Conservation (phyloP, 805 yeast genomes). For the Lipomyces yamadae region DNA sequence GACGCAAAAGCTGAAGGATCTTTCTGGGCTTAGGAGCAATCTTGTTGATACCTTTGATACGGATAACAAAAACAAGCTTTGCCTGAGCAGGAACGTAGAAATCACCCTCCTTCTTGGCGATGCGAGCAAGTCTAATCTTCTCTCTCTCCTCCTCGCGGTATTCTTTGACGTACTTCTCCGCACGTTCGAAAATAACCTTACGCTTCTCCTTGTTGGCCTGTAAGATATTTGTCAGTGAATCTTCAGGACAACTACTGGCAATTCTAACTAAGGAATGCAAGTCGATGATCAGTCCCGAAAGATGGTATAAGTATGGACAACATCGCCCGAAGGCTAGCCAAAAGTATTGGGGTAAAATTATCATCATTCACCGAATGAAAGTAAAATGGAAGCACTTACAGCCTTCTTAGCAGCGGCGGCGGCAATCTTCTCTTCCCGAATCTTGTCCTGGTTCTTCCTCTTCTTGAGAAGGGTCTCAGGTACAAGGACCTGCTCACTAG, state of each 20-base stretch:
- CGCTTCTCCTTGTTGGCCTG: constrained; percentile 55
- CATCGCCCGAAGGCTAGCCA: constrained; percentile 54
- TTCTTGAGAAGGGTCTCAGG: constrained; percentile 61
- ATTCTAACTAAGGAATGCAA: neutral
- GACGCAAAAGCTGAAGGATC: constrained; percentile 76
- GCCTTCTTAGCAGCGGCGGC: constrained; percentile 43
- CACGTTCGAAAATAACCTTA: constrained; percentile 80
- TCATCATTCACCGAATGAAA: constrained; percentile 32
- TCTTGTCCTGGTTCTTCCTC: constrained; percentile 57
- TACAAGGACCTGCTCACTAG: constrained; percentile 40
- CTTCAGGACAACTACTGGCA: neutral
- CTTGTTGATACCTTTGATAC: constrained; percentile 81
- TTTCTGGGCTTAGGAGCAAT: constrained; percentile 84
- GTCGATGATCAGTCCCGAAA: constrained; percentile 73
- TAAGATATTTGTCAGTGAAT: constrained; percentile 11
- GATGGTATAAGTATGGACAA: constrained; percentile 79
- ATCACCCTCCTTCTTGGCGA: constrained; percentile 91
- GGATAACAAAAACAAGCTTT: constrained; percentile 69
- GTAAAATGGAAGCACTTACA: constrained; percentile 36
- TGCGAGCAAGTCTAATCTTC: constrained; percentile 76
- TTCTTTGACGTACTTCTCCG: constrained; percentile 92
- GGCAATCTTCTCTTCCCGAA: constrained; percentile 52
- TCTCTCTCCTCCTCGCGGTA: constrained; percentile 89
- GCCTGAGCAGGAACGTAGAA: constrained; percentile 83
- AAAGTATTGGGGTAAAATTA: constrained; percentile 27